These are phyloP conservation scores for Kuraishia piskuri DNA, from an alignment of 805 yeast species.

Conservation along the genomic window DNA sequence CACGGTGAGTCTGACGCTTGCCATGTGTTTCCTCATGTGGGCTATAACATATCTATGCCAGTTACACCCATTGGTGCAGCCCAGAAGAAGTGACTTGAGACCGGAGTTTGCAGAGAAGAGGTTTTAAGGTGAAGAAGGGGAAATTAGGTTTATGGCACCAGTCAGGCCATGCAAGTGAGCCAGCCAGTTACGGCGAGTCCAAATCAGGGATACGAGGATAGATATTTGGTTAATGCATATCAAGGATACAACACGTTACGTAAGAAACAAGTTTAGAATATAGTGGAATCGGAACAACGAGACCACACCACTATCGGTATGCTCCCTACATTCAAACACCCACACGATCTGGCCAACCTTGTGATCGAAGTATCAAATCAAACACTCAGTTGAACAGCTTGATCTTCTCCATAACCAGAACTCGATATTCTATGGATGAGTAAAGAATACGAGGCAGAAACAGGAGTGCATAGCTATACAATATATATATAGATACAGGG, in stretches of 20 bases:
- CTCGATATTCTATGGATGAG: conserved; percentile 43
- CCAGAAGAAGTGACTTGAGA: conserved; percentile 83
- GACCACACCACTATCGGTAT: not conserved
- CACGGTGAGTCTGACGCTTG: conserved; percentile 60
- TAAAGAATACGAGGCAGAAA: conserved; percentile 53
- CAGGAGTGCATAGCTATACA: conserved; percentile 32
- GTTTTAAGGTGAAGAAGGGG: not conserved
- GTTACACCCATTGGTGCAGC: conserved; percentile 85
- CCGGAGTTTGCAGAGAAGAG: conserved; percentile 52
- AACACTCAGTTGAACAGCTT: conserved; percentile 33
- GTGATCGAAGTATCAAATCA: conserved; percentile 41
- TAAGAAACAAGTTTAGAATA: not conserved
- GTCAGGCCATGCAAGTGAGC: not conserved
- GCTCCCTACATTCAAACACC: conserved; percentile 5
- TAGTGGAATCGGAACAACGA: not conserved
- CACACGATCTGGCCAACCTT: conserved; percentile 39
- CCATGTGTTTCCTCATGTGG: conserved; percentile 53
- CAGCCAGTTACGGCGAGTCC: too few species aligned
- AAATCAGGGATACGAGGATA: too few species aligned
- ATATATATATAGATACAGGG: not conserved
- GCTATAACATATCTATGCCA: conserved; percentile 86
- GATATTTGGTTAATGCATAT: too few species aligned
- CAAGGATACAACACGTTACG: too few species aligned
- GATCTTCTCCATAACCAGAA: conserved; percentile 54
- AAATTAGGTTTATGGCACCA: not conserved